Evolutionary conservation across 2,329 filamentous ascomycete species (phyloP), one percentile per base, ranked within the genome.

Genomic region (Mycogone perniciosa): DNA sequence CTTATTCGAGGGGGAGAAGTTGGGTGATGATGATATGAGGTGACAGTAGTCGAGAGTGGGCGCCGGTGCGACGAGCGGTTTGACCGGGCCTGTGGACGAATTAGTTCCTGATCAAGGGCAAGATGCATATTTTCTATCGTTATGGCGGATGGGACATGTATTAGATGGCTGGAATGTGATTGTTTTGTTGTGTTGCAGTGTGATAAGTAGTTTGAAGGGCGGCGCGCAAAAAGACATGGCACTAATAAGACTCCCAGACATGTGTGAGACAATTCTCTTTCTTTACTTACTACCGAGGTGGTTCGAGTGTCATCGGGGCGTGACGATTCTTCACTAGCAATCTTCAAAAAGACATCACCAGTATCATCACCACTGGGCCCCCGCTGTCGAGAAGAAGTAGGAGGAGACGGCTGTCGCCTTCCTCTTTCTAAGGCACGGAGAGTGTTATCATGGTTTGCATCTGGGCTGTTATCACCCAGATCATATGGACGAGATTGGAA

Each of bases 281-380:
- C 27, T 20, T 30, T 26, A 33, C 76, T 74, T 71, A 80, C 77
- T 50, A 53, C 51, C 11, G 51, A 43, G 33, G 70, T 63, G 55
- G 66, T 73, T 44, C 69, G 67, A 37, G 57, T 60, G 27, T 66
- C 64, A 5, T 54, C 57, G 29, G 62, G 72, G 44, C 68, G 71
- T 11, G 64, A 59, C 10, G 72, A 57, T 54, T 81, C 78, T 52
- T 82, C 77, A 8, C 75, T 70, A 9, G 80, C 79, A 53, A 83
- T 82, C 48, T 71, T 76, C 53, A 83, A 72, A 56, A 82, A 83
- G 38, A 82, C 68, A 55, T 83, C 80, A 37, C 76, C 77, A 4
- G 73, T 77, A 56, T 81, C 79, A 48, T 82, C 79, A 39, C 65
- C 68, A 46, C 76, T 61, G 7, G 59, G 51, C 60, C 62, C 42